phyloP scores from a whole-genome alignment of 1,284 basidiomycete species.

The Marasmius fiardii region DNA sequence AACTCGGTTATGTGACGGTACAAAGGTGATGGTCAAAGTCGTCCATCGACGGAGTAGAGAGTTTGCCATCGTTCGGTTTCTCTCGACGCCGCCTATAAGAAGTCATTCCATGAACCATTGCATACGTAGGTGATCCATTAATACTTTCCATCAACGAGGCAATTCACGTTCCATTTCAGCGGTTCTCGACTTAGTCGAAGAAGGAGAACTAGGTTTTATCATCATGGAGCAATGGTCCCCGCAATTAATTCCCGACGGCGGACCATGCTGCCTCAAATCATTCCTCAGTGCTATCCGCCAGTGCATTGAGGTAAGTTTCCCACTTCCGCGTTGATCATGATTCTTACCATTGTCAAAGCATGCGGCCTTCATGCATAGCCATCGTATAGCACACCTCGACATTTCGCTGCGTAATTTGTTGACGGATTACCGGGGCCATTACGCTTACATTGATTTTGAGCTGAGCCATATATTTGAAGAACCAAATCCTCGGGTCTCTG shows the following conservation, averaged over 20 bases:
- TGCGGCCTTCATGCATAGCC: slow-evolving; percentile 62
- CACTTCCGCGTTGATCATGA: slow-evolving; percentile 2
- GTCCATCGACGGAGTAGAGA: slow-evolving; percentile 62
- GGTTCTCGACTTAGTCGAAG: slow-evolving; percentile 57
- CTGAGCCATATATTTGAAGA: slow-evolving; percentile 51
- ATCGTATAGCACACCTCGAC: slow-evolving; percentile 65
- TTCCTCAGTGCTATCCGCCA: slow-evolving; percentile 60
- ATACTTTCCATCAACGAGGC: background rate
- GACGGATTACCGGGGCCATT: slow-evolving; percentile 57
- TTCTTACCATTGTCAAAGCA: slow-evolving; percentile 39
- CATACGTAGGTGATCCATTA: slow-evolving; percentile 52
- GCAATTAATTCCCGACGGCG: slow-evolving; percentile 46
- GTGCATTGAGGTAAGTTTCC: slow-evolving; percentile 50
- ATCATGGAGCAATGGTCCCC: slow-evolving; percentile 80
- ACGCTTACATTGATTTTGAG: slow-evolving; percentile 73
- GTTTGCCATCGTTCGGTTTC: slow-evolving; percentile 49
- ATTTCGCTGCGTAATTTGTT: slow-evolving; percentile 67
- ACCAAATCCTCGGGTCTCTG: slow-evolving; percentile 33
- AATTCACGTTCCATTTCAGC: slow-evolving; percentile 35
- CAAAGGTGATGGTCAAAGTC: slow-evolving; percentile 62
- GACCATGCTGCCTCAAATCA: slow-evolving; percentile 45
- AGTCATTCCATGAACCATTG: slow-evolving; percentile 68
- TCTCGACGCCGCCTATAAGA: slow-evolving; percentile 49
- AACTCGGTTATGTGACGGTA: slow-evolving; percentile 43
- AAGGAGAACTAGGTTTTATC: slow-evolving; percentile 59